Percentiles rank a stretch among this genome's conserved stretches.
Evolutionary conservation across 169 alveolate species (phyloP).

Genomic region (Plasmodium blacklocki): DNA sequence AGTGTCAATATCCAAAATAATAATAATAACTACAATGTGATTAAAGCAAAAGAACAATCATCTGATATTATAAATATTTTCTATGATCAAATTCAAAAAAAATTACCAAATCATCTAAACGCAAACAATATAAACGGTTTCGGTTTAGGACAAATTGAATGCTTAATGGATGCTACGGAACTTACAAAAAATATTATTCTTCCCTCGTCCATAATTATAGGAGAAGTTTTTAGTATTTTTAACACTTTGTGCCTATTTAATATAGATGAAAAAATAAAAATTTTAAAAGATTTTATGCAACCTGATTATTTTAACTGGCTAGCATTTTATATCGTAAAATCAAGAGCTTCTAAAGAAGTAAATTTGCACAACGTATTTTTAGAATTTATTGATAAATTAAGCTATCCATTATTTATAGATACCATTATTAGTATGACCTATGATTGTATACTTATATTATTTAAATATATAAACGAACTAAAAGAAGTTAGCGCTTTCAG

Average conservation of each 20-base stretch:
- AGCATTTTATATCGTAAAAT: constrained; percentile 91
- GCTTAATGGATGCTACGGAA: constrained; percentile 80
- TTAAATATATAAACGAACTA: constrained; percentile 84
- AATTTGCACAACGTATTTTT: constrained; percentile 91
- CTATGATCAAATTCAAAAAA: constrained; percentile 51
- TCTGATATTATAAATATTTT: constrained; percentile 23
- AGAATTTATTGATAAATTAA: constrained; percentile 87
- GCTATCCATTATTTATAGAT: constrained; percentile 85
- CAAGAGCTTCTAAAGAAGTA: constrained; percentile 92
- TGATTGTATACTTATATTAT: constrained; percentile 88
- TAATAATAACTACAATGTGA: neutral
- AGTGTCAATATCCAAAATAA: neutral
- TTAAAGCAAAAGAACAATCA: constrained; percentile 26
- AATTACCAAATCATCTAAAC: constrained; percentile 43
- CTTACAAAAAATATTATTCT: constrained; percentile 67
- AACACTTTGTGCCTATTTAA: constrained; percentile 83
- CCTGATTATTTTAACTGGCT: constrained; percentile 91
- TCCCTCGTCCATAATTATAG: constrained; percentile 81
- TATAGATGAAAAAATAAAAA: constrained; percentile 84
- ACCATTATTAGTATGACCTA: constrained; percentile 88
- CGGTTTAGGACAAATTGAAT: constrained; percentile 86
- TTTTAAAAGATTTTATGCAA: constrained; percentile 82
- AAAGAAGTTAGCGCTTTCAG: constrained; percentile 90
- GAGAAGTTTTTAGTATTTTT: constrained; percentile 83
- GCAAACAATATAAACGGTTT: constrained; percentile 47